Evolutionary conservation across 352 stramenopile genomes (phyloP), one percentile per base, ranked within the genome.

Genomic region (Globisporangium nodosum): DNA sequence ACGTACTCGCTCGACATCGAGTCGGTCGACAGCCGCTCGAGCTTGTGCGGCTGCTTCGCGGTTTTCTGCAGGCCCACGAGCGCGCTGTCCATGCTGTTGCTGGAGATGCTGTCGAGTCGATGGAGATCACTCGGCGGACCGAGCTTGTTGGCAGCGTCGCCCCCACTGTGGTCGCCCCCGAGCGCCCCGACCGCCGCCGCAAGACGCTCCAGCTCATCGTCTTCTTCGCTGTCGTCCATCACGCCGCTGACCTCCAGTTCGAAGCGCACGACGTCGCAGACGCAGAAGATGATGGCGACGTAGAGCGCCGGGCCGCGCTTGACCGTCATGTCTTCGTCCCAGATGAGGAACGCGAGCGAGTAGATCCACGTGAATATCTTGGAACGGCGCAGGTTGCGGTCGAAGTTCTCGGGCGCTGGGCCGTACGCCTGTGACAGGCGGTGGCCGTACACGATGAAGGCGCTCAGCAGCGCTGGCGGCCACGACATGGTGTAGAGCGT

Each of bases 351-450:
- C 12, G 53, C 39, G 47, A 87, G 70, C 40, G 78, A 65, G 69
- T 82, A 85, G 42, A 85, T 46, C 74, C 76, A 92, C 49, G 69
- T 85, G 56, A 86, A 42, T 56, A 92, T 73, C 69, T 90, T 92
- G 69, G 65, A 66, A n/a, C 69, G 70, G 42, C 84, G 73, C 60
- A 90, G 67, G 50, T 90, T 90, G 21, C 61, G 66, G 40, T 92
- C 78, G 54, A 90, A 73, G 58, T 90, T 71, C 49, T 85, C 70
- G 15, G 74, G 74, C 40, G 74, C 66, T 16, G 82, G 82, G 31
- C 76, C 78, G 20, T 81, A 61, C 1, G 52, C 39, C 15, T 54
- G 67, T 9, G 64, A 65, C 11, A 88, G 39, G 27, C 77, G 74
- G 46, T 78, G 67, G 7, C 79, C 82, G 42, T 88, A 88, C 15